A percentile compares a stretch with the other conserved stretches of the same genome.
These are phyloP conservation scores for Capronia epimyces DNA, from an alignment of 2,329 filamentous ascomycete genomes.

Conservation along the genomic window DNA sequence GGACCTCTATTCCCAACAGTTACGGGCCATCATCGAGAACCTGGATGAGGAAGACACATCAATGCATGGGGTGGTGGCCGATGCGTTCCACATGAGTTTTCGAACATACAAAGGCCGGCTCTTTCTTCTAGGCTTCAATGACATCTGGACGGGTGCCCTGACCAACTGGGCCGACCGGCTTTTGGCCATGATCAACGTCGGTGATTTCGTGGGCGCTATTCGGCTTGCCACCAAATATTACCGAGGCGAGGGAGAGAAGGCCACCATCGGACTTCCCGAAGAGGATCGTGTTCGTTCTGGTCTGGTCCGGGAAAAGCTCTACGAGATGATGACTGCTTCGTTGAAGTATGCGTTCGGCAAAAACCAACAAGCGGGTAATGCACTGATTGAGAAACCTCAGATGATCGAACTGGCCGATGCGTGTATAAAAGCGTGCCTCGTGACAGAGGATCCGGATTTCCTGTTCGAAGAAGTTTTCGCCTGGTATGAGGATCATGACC, in stretches of 20 bases:
- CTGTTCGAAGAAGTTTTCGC: slow-evolving; percentile 88
- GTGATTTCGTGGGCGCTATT: slow-evolving; percentile 92
- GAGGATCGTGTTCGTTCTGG: slow-evolving; percentile 68
- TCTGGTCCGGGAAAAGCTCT: slow-evolving; percentile 79
- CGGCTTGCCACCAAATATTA: slow-evolving; percentile 88
- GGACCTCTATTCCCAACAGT: slow-evolving; percentile 82
- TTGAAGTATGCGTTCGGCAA: slow-evolving; percentile 80
- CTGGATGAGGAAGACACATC: slow-evolving; percentile 79
- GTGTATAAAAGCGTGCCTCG: slow-evolving; percentile 77
- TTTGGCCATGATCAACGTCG: slow-evolving; percentile 89
- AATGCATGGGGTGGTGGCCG: slow-evolving; percentile 92
- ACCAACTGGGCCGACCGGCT: slow-evolving; percentile 97
- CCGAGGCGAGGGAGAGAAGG: slow-evolving; percentile 80
- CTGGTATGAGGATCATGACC: slow-evolving; percentile 73
- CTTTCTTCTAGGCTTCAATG: slow-evolving; percentile 89
- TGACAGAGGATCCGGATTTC: slow-evolving; percentile 71
- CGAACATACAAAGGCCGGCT: slow-evolving; percentile 89
- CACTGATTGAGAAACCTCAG: slow-evolving; percentile 54
- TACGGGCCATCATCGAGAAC: slow-evolving; percentile 79
- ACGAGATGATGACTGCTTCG: slow-evolving; percentile 91
- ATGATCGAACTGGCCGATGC: slow-evolving; percentile 73
- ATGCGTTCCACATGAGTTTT: slow-evolving; percentile 98
- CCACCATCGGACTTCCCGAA: slow-evolving; percentile 89
- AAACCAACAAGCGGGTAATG: slow-evolving; percentile 44
- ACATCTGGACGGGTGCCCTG: slow-evolving; percentile 80